phyloP scores from a whole-genome alignment of 768 basidiomycete genomes.

The Dentipellis fragilis region DNA sequence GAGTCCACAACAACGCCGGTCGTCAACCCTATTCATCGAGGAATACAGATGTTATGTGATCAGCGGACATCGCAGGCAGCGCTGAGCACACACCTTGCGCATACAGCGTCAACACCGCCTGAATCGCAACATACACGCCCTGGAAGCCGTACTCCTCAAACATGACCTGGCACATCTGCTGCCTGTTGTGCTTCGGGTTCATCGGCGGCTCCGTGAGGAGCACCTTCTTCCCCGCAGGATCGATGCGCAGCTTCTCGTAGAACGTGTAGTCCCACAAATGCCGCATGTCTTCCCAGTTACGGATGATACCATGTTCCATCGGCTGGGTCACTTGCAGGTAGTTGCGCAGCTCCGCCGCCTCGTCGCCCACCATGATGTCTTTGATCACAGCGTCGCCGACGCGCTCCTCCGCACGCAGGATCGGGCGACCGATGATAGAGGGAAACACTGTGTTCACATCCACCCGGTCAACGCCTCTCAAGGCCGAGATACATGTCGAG shows the following conservation, averaged over 20 bases:
- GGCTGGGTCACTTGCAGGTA: slow-evolving; percentile 96
- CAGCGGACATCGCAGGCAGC: neutral
- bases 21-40: slow-evolving; percentile 63
- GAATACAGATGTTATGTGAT: neutral
- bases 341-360: slow-evolving; percentile 87
- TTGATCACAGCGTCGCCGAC: slow-evolving; percentile 80
- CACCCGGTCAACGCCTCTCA: neutral
- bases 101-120: slow-evolving; percentile 95
- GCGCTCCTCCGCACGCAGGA: slow-evolving; percentile 94
- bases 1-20: slow-evolving; percentile 99
- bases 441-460: slow-evolving; percentile 63
- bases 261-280: slow-evolving; percentile 99
- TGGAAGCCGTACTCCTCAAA: slow-evolving; percentile 97
- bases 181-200: slow-evolving; percentile 92
- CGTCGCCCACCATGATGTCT: slow-evolving; percentile 98
- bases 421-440: slow-evolving; percentile 93
- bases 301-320: slow-evolving; percentile 98
- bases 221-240: slow-evolving; percentile 81
- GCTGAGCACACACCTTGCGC: slow-evolving; percentile 72
- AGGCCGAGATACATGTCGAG: neutral
- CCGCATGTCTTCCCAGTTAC: slow-evolving; percentile 99
- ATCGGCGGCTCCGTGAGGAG: slow-evolving; percentile 97
- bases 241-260: slow-evolving; percentile 84
- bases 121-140: slow-evolving; percentile 95
- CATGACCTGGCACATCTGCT: slow-evolving; percentile 96